A percentile compares a stretch with the other conserved stretches of the same genome.
Conservation (phyloP, 2,329 filamentous ascomycete species). For the Stachybotrys chartarum region DNA sequence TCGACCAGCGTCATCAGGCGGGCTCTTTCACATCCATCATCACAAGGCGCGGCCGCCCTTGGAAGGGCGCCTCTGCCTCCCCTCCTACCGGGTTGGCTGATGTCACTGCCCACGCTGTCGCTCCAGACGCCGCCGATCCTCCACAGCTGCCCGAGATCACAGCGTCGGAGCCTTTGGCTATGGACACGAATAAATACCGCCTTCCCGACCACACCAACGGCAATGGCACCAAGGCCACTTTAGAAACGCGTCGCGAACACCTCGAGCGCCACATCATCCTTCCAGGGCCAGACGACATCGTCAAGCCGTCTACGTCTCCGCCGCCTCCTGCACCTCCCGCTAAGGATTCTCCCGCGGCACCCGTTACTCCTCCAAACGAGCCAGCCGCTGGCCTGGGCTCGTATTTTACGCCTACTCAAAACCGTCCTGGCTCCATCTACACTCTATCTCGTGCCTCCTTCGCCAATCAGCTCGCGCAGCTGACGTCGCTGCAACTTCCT, state of each 20-base stretch:
- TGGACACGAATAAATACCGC: conserved; percentile 70
- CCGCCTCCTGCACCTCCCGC: conserved; percentile 31
- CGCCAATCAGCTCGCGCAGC: conserved; percentile 82
- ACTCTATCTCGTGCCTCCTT: conserved; percentile 90
- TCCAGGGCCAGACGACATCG: conserved; percentile 25
- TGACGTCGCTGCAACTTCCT: conserved; percentile 84
- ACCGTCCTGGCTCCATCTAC: conserved; percentile 80
- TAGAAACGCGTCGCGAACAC: conserved; percentile 50
- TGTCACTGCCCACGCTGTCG: conserved; percentile 13
- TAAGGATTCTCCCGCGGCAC: conserved; percentile 30
- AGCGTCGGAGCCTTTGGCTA: conserved; percentile 43
- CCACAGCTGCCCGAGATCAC: conserved; percentile 45
- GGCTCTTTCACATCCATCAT: conserved; percentile 43
- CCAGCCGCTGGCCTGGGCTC: conserved; percentile 45
- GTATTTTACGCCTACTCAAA: conserved; percentile 62
- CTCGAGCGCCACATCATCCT: conserved; percentile 41
- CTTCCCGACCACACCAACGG: conserved; percentile 63
- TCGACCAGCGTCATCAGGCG: conserved; percentile 60
- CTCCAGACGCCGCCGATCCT: conserved; percentile 16
- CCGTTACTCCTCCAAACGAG: conserved; percentile 24
- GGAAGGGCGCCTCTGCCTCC: conserved; percentile 55
- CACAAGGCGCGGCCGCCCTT: conserved; percentile 61
- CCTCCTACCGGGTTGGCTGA: conserved; percentile 15
- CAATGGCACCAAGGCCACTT: conserved; percentile 58
- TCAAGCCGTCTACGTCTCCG: conserved; percentile 7